A percentile compares a stretch with the other conserved stretches of the same genome.
These are phyloP conservation scores for Aspergillus sp. DNA, from an alignment of 2,329 filamentous ascomycete species.

Conservation along the genomic window DNA sequence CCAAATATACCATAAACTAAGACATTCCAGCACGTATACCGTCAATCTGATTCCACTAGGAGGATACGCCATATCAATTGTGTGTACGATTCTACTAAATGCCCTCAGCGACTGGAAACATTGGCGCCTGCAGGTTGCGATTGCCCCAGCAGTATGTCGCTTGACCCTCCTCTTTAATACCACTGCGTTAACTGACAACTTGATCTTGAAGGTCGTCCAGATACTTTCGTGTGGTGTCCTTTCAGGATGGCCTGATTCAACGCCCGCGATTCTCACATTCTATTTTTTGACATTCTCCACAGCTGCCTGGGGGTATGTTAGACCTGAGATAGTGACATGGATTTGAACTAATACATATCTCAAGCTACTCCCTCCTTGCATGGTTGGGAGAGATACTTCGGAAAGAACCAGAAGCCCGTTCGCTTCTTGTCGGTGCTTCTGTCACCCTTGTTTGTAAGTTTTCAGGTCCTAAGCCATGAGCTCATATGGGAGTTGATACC, in stretches of 20 bases:
- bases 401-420: conserved; percentile 25
- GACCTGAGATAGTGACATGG: neutral
- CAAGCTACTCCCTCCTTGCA: conserved; percentile 21
- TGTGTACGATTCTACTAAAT: conserved; percentile 24
- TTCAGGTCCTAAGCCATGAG: neutral
- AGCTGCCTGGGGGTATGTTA: conserved; percentile 20
- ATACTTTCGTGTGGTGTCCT: conserved; percentile 13
- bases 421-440: conserved; percentile 23
- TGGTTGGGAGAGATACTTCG: conserved; percentile 25
- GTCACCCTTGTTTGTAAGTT: conserved; percentile 25
- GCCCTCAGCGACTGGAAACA: conserved; percentile 26
- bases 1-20: neutral
- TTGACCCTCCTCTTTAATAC: neutral
- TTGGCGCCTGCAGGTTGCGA: conserved; percentile 24
- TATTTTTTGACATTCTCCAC: conserved; percentile 29
- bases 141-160: conserved; percentile 16
- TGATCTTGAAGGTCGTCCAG: conserved; percentile 7
- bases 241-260: conserved; percentile 18
- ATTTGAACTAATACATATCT: neutral
- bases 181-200: neutral
- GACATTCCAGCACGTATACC: conserved; percentile 21
- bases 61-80: conserved; percentile 24
- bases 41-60: conserved; percentile 28
- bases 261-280: conserved; percentile 20
- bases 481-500: neutral